Evolutionary conservation across 495 filamentous ascomycete genomes (phyloP).

Genomic region (Penicillium cataractarum): DNA sequence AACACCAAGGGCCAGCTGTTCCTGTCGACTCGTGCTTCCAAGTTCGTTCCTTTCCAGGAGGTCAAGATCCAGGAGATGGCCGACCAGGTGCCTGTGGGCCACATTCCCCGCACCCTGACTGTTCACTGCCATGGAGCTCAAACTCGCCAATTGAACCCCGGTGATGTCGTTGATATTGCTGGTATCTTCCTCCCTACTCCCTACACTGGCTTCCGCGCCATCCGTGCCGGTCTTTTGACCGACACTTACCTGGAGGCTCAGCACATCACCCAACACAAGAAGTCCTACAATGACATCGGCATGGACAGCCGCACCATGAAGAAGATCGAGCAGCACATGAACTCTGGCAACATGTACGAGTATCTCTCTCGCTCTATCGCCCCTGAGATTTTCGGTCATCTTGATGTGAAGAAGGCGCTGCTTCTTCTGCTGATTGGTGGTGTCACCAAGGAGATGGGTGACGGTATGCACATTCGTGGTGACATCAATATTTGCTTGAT

Average conservation of each 20-base stretch:
- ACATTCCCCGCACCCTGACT: slow-evolving; percentile 90
- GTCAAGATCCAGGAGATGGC: slow-evolving; percentile 98
- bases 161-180: slow-evolving; percentile 89
- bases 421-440: slow-evolving; percentile 93
- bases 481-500: slow-evolving; percentile 99
- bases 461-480: slow-evolving; percentile 97
- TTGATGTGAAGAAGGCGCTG: slow-evolving; percentile 97
- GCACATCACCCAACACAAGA: slow-evolving; percentile 92
- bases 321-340: slow-evolving; percentile 78
- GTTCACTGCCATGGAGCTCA: slow-evolving; percentile 86
- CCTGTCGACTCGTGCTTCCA: slow-evolving; percentile 90
- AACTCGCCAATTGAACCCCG: slow-evolving; percentile 84
- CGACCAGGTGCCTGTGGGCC: slow-evolving; percentile 95
- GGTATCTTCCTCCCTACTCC: slow-evolving; percentile 97
- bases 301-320: slow-evolving; percentile 75
- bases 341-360: slow-evolving; percentile 90
- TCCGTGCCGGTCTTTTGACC: slow-evolving; percentile 90
- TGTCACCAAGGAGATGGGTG: slow-evolving; percentile 95
- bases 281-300: slow-evolving; percentile 87
- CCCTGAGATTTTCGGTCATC: slow-evolving; percentile 94
- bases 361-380: slow-evolving; percentile 93
- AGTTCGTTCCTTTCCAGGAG: slow-evolving; percentile 97
- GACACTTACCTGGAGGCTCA: slow-evolving; percentile 98
- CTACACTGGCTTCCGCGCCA: slow-evolving; percentile 96
- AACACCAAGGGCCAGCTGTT: slow-evolving; percentile 92